phyloP scores from a whole-genome alignment of 352 stramenopile genomes.

The Pythium sukuiense region DNA sequence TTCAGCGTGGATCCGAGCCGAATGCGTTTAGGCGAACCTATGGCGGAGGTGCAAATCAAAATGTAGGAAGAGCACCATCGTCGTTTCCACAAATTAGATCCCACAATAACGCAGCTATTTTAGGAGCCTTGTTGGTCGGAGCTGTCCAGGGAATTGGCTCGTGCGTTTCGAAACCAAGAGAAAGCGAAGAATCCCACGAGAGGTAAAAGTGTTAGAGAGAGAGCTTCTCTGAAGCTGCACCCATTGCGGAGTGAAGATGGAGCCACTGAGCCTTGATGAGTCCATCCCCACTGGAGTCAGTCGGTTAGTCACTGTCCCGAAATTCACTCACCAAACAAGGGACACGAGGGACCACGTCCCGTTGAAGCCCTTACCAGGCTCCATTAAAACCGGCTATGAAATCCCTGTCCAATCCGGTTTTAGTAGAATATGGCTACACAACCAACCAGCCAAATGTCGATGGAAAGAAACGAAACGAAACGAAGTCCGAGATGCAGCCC shows the following conservation, averaged over 20 bases:
- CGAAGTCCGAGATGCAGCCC: neutral
- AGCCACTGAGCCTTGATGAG: too few relatives aligned
- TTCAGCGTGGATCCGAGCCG: neutral
- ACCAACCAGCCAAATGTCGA: neutral
- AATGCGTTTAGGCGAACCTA: neutral
- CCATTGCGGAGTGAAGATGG: too few relatives aligned
- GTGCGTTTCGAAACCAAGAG: neutral
- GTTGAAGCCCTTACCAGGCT: neutral
- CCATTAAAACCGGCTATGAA: neutral
- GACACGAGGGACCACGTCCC: neutral
- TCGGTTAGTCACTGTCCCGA: neutral
- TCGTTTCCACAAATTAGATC: neutral
- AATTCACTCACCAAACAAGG: neutral
- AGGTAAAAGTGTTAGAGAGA: neutral
- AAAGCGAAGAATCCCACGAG: neutral
- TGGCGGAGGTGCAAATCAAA: neutral
- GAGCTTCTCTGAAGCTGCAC: too few relatives aligned
- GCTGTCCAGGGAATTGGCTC: neutral
- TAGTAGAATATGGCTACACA: neutral
- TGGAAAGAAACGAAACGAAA: slow-evolving; percentile 2
- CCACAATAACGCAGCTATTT: too few relatives aligned
- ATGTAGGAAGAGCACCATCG: neutral
- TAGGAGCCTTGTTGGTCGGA: too few relatives aligned
- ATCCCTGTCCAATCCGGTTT: neutral
- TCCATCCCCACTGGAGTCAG: neutral